Conservation (phyloP, 352 stramenopile species). For the Globisporangium rhizosaccharum region DNA sequence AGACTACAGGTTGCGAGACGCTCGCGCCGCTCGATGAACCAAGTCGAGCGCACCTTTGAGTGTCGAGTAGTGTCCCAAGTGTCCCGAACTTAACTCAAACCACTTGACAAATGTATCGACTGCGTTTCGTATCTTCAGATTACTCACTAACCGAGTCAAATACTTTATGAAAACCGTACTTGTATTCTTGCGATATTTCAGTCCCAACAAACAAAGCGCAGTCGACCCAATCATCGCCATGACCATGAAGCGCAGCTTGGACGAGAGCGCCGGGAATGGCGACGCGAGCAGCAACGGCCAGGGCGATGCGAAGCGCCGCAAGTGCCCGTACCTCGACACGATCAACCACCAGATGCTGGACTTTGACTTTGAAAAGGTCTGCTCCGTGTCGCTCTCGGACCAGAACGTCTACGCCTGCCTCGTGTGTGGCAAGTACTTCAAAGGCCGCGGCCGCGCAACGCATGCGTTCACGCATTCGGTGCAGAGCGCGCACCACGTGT, state of each 20-base stretch:
- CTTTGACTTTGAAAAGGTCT: slow-evolving; percentile 99
- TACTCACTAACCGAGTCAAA: no score
- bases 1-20: no score
- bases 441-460: slow-evolving; percentile 89
- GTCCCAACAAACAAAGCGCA: neutral
- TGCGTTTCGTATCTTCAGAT: no score
- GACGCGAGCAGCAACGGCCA: slow-evolving; percentile 1
- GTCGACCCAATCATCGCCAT: neutral
- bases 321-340: slow-evolving; percentile 98
- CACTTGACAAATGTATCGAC: no score
- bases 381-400: slow-evolving; percentile 94
- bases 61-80: no score
- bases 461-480: slow-evolving; percentile 97
- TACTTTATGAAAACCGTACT: no score
- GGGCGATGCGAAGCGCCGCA: slow-evolving; percentile 56
- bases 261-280: slow-evolving; percentile 18
- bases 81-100: no score
- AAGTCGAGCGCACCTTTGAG: no score
- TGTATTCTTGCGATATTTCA: slow-evolving; percentile 5
- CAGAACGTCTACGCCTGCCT: slow-evolving; percentile 99
- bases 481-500: slow-evolving; percentile 96
- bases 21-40: no score
- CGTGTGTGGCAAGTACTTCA: slow-evolving; percentile 99
- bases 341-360: slow-evolving; percentile 97
- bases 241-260: slow-evolving; percentile 43